Conservation (phyloP, 1,284 basidiomycete genomes). For the Laetiporus sulphureus region DNA sequence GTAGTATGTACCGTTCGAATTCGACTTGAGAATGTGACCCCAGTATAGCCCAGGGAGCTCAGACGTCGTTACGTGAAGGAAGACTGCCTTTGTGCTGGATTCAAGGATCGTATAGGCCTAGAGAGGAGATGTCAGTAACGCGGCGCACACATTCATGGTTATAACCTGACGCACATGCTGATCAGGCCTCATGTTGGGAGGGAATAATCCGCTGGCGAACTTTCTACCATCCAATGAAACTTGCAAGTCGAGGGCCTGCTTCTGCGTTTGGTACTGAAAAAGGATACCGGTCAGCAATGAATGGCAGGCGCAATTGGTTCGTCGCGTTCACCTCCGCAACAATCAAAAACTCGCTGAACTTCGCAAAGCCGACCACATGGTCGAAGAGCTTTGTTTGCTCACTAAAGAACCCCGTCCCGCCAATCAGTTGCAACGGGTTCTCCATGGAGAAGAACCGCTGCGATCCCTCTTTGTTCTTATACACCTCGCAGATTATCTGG, state of each 20-base stretch:
- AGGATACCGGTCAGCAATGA: constrained; percentile 6
- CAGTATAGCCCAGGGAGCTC: constrained; percentile 69
- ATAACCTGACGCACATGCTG: constrained; percentile 70
- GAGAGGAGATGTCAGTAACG: constrained; percentile 3
- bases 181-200: constrained; percentile 81
- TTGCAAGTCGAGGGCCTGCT: constrained; percentile 70
- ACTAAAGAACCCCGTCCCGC: constrained; percentile 71
- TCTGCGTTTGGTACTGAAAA: constrained; percentile 50
- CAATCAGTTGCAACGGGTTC: constrained; percentile 77
- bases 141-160: too few relatives aligned
- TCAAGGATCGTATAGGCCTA: constrained; percentile 93
- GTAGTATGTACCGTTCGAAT: constrained; percentile 98
- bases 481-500: constrained; percentile 92
- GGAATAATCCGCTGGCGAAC: constrained; percentile 87
- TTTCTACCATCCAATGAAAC: constrained; percentile 87
- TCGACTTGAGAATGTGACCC: constrained; percentile 94
- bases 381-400: constrained; percentile 78
- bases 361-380: constrained; percentile 89
- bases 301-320: too few relatives aligned
- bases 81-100: constrained; percentile 88
- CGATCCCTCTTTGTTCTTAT: constrained; percentile 74
- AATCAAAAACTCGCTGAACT: constrained; percentile 93
- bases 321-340: constrained; percentile 87
- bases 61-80: constrained; percentile 93
- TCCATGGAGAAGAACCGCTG: constrained; percentile 55